Evolutionary conservation across 164 flowering plant species (phyloP).

Genomic region (Sextonia rubra): DNA sequence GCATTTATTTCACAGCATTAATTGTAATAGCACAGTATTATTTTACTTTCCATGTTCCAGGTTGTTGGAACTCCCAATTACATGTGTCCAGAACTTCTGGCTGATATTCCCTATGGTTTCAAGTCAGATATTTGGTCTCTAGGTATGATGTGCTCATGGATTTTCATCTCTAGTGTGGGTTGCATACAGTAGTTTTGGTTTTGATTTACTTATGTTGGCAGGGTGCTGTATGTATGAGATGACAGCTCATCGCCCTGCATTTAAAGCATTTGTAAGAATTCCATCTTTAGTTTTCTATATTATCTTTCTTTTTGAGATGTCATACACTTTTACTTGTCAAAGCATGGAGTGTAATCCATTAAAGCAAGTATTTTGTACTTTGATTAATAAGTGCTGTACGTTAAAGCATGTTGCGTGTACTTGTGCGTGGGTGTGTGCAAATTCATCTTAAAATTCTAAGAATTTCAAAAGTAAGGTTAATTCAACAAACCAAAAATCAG

Average conservation of each 20-base stretch:
- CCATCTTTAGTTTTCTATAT: background rate
- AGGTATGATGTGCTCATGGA: slow-evolving; percentile 35
- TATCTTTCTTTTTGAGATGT: background rate
- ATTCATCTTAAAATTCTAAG: no score
- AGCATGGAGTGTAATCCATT: no score
- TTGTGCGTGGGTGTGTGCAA: no score
- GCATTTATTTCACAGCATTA: background rate
- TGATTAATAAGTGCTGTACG: no score
- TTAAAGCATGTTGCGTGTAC: no score
- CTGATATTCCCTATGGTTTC: slow-evolving; percentile 99
- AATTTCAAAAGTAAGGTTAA: no score
- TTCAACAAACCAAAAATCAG: no score
- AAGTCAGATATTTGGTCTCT: slow-evolving; percentile 99
- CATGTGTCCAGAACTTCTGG: slow-evolving; percentile 99
- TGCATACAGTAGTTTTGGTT: background rate
- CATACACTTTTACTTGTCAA: no score
- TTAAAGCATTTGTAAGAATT: slow-evolving; percentile 93
- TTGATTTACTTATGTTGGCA: slow-evolving; percentile 27
- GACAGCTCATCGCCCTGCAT: slow-evolving; percentile 99
- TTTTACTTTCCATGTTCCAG: slow-evolving; percentile 29
- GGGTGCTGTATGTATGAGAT: slow-evolving; percentile 99
- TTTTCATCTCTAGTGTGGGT: slow-evolving; percentile 6
- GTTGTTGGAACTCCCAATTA: slow-evolving; percentile 99
- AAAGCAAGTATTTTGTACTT: no score
- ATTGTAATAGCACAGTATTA: background rate